Evolutionary conservation across 2,329 filamentous ascomycete genomes (phyloP).

Genomic region (Corinectria fuckeliana): DNA sequence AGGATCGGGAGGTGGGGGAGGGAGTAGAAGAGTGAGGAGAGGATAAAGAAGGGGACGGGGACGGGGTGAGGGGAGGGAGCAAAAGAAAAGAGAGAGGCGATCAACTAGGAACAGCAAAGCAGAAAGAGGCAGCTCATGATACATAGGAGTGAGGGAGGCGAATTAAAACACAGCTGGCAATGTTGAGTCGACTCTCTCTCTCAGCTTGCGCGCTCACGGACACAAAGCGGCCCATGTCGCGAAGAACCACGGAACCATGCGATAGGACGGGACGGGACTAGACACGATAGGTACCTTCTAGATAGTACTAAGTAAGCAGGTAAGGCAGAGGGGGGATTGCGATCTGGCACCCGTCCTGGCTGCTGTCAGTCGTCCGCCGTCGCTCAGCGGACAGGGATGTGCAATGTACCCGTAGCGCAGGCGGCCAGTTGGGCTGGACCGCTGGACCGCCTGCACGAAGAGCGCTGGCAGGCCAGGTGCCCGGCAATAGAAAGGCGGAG

Average conservation of each 20-base stretch:
- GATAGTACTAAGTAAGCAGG: too few relatives aligned
- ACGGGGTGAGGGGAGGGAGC: constrained; percentile 25
- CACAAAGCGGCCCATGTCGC: constrained; percentile 10
- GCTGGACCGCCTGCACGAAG: too few relatives aligned
- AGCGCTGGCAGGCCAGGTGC: too few relatives aligned
- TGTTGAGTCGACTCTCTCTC: constrained; percentile 5
- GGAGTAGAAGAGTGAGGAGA: constrained; percentile 20
- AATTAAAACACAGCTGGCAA: constrained; percentile 18
- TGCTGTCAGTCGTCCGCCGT: constrained; percentile 5
- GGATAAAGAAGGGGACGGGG: constrained; percentile 25
- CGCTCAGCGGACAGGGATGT: neutral
- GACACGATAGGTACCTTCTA: neutral
- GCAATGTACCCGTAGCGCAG: neutral
- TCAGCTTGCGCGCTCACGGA: constrained; percentile 5
- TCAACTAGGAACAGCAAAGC: constrained; percentile 12
- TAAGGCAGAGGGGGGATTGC: neutral
- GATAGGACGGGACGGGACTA: constrained; percentile 11
- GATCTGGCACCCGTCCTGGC: constrained; percentile 5
- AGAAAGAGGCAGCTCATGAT: constrained; percentile 10
- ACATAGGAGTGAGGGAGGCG: constrained; percentile 8
- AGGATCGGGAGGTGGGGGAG: constrained; percentile 17
- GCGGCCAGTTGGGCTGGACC: neutral
- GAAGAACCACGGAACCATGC: constrained; percentile 18
- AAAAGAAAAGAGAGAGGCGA: constrained; percentile 16
- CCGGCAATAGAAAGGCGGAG: too few relatives aligned